Evolutionary conservation across 1,284 basidiomycete genomes (phyloP), one percentile per base, ranked within the genome.

Genomic region (Vanrija humicola): DNA sequence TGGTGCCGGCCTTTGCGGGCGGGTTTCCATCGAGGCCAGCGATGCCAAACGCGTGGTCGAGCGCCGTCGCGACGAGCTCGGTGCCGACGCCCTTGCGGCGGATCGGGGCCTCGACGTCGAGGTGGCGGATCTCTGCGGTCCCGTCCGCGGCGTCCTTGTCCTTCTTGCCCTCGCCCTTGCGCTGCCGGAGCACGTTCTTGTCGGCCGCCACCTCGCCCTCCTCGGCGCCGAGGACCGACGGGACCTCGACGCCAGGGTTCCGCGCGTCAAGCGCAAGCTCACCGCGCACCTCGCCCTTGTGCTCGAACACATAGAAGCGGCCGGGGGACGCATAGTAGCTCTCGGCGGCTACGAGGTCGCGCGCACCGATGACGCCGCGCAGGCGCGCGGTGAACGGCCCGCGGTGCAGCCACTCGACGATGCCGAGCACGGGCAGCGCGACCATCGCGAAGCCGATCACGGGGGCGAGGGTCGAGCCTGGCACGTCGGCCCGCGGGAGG

Each of bases 111-210:
- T 88, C 84, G 40, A 89, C 82, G 64, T 83, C 85, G 68, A 90
- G 84, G 69, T 90, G 89, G 26, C 88, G 83, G 58, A 91, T 84
- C n/a, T 81, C 78, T 9, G 84, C 87, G 15, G 79, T 77, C 5
- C 26, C n/a, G 6, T 7, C 28, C 28, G 15, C 16, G 3, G 18
- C 25, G 6, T 14, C 6, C 10, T 40, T 14, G 65, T 66, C 34
- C 75, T 75, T 56, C 79, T 79, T 46, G 7, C 59, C 53, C 18
- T 46, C 21, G 21, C 21, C 64, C 58, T 23, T 23, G 61, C 48
- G 50, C 46, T 48, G 46, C 14, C 34, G 38, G 16, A 23, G 19
- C 47, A 26, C 19, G 15, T 23, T 21, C 18, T n/a, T 50, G 29
- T 44, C 38, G 48, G 53, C 28, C 7, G 23, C 25, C 18, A 65